Base-by-base conservation (phyloP, 2,329 filamentous ascomycete species). In the Drechslerella coelobrocha region DNA sequence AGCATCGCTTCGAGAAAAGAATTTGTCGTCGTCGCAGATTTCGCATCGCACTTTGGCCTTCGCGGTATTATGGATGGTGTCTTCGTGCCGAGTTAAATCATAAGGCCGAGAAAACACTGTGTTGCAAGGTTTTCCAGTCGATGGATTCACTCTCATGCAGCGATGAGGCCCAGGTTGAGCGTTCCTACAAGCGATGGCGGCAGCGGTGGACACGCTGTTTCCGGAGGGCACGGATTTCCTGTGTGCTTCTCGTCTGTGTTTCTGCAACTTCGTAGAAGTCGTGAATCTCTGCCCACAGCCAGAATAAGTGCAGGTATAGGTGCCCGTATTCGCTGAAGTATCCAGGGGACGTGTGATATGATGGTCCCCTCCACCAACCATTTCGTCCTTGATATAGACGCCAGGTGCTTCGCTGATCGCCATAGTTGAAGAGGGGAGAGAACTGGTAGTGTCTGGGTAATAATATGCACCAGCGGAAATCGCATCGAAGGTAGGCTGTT, bases 11-110 rank as follows among this genome's bases (percentile, higher is more conserved):
- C 94, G 87, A 75, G 92, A 96, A 77, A 99, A 99, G 0, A 91
- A 95, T 84, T 97, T 97, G 77, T 97, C 93, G 76, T 97, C 92
- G 1, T 90, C 92, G 80, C 94, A 99, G 51, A 96, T 81, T 73
- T 92, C 88, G 79, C 94, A 99, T 47, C 91, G 88, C 6, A 97
- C 92, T 82, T 97, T 97, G 79, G 92, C 88, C 83, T 97, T 97
- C 76, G 90, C 87, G 0, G 88, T 88, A 76, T 97, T 97, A 84
- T 97, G 94, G 73, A 97, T 97, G 0, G 94, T 97, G 74, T 97
- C 93, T 79, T 99, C 94, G 78, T 99, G 94, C 21, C 94, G 85
- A 0, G 94, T 99, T 56, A 99, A 84, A 79, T 99, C 94, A 82
- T 99, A 99, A 1, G 94, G 94, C 19, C 94, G 84, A 0, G 93